Conservation (phyloP, 208 protist species). For the Leishmania arabica region DNA sequence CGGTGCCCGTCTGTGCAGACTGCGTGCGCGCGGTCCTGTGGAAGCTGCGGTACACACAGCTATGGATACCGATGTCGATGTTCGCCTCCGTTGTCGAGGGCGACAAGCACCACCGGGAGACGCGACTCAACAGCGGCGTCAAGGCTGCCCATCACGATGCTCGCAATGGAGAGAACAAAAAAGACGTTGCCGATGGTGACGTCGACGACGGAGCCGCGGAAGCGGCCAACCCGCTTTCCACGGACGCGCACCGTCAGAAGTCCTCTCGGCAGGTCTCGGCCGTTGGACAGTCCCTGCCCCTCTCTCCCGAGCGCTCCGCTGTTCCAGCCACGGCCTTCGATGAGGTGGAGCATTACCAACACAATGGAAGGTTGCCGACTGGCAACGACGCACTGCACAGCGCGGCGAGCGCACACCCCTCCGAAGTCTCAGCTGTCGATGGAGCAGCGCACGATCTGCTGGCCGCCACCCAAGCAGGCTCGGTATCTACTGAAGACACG, state of each 20-base stretch:
- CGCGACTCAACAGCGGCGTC: neutral
- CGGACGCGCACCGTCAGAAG: slow-evolving; percentile 1
- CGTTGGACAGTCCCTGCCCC: slow-evolving; percentile 1
- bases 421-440: neutral
- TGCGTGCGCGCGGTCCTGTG: slow-evolving; percentile 59
- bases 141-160: neutral
- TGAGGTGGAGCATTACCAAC: neutral
- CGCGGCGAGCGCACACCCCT: neutral
- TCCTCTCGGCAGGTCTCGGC: slow-evolving; percentile 17
- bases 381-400: neutral
- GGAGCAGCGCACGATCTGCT: neutral
- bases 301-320: neutral
- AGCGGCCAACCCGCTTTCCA: neutral
- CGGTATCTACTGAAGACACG: neutral
- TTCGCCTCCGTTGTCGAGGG: slow-evolving; percentile 46
- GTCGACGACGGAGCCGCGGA: neutral
- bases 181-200: neutral
- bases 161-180: neutral
- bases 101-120: slow-evolving; percentile 17
- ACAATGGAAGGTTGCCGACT: neutral
- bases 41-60: slow-evolving; percentile 42
- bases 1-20: slow-evolving; percentile 64
- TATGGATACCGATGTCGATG: slow-evolving; percentile 76
- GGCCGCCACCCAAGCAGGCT: neutral
- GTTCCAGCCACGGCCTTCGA: neutral